phyloP scores from a whole-genome alignment of 306 rosid species.

The Alnus rubra region DNA sequence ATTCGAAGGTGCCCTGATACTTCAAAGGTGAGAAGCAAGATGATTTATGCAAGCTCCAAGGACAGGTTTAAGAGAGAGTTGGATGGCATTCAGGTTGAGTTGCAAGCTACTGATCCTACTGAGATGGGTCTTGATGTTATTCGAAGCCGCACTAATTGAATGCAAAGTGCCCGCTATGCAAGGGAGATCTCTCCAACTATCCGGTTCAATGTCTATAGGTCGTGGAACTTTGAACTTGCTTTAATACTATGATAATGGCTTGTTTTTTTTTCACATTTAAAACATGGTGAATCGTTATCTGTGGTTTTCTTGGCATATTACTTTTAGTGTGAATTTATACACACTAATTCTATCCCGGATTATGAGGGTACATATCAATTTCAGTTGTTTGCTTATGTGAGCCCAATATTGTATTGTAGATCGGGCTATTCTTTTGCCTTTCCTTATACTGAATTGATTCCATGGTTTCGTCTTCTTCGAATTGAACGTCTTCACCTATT shows the following conservation, averaged over 20 bases:
- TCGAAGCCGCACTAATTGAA: slow-evolving; percentile 43
- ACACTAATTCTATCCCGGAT: slow-evolving; percentile 23
- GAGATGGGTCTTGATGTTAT: slow-evolving; percentile 56
- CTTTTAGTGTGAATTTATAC: slow-evolving; percentile 26
- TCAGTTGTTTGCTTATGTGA: not conserved
- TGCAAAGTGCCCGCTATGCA: slow-evolving; percentile 1
- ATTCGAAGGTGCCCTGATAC: slow-evolving; percentile 46
- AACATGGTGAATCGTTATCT: slow-evolving; percentile 29
- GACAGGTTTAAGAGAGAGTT: slow-evolving; percentile 55
- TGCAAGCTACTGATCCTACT: slow-evolving; percentile 56
- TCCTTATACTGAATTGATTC: not conserved
- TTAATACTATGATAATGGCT: slow-evolving; percentile 19
- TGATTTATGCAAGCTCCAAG: slow-evolving; percentile 52
- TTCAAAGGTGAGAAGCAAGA: slow-evolving; percentile 53
- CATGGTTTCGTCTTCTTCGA: not conserved
- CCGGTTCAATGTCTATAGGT: slow-evolving; percentile 31
- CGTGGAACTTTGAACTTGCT: slow-evolving; percentile 26
- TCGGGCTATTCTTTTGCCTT: slow-evolving; percentile 7
- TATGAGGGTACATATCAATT: slow-evolving; percentile 20
- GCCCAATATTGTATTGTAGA: not conserved
- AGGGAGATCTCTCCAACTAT: slow-evolving; percentile 21
- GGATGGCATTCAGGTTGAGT: slow-evolving; percentile 58
- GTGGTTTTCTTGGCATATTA: slow-evolving; percentile 31
- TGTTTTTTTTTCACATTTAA: not conserved
- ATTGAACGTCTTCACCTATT: not conserved